Conservation (phyloP, 2,329 filamentous ascomycete species). For the Venturiaceae sp. region DNA sequence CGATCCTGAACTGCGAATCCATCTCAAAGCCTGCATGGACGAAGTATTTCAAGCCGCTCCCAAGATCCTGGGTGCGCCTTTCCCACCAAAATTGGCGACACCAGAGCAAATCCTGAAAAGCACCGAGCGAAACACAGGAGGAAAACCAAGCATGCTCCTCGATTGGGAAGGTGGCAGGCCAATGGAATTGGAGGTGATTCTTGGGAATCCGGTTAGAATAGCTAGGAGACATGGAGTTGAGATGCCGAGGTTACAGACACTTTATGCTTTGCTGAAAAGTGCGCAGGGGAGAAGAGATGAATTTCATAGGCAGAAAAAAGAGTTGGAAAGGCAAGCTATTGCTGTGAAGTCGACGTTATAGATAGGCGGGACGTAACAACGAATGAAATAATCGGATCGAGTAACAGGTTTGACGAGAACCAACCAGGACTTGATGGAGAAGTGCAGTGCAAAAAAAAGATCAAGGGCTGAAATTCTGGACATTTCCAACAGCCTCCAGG, state of each 20-base stretch:
- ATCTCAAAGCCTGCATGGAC: slow-evolving; percentile 57
- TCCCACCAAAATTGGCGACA: slow-evolving; percentile 50
- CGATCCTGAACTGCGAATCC: slow-evolving; percentile 52
- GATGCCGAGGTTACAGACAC: slow-evolving; percentile 55
- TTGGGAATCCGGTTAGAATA: slow-evolving; percentile 60
- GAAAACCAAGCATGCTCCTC: slow-evolving; percentile 54
- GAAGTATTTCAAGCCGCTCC: slow-evolving; percentile 59
- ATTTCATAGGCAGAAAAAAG: slow-evolving; percentile 12
- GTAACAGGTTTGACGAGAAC: no score
- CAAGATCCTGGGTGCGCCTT: slow-evolving; percentile 49
- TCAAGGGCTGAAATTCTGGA: no score
- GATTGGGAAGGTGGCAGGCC: slow-evolving; percentile 59
- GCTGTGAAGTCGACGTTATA: background rate
- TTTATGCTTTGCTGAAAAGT: slow-evolving; percentile 57
- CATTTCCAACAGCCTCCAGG: no score
- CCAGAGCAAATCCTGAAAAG: slow-evolving; percentile 54
- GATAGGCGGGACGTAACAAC: no score
- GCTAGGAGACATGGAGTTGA: slow-evolving; percentile 53
- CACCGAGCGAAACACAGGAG: slow-evolving; percentile 54
- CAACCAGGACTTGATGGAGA: no score
- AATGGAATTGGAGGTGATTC: slow-evolving; percentile 63
- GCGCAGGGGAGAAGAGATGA: slow-evolving; percentile 45
- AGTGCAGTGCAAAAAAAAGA: no score
- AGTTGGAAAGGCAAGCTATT: slow-evolving; percentile 1
- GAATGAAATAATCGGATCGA: no score